phyloP scores from a whole-genome alignment of 148 eudicot genomes.

The Arctostaphylos glauca region DNA sequence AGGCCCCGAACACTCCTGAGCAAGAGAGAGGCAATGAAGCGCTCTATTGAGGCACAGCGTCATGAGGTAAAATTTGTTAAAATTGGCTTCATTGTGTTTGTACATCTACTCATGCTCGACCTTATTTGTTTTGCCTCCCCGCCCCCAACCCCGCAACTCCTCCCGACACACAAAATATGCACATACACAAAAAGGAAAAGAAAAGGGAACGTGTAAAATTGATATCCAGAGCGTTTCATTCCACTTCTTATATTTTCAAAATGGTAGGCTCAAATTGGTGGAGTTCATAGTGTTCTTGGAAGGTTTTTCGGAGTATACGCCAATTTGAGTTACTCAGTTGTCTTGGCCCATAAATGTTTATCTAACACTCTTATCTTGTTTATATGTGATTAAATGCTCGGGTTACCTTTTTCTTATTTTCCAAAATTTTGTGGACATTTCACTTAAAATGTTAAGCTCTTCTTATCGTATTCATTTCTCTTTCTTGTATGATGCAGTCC shows the following conservation, averaged over 20 bases:
- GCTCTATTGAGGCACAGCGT: constrained; percentile 77
- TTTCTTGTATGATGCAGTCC: constrained; percentile 62
- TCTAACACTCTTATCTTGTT: neutral
- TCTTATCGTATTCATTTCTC: constrained; percentile 2
- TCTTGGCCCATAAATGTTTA: neutral
- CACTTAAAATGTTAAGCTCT: neutral
- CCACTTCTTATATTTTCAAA: neutral
- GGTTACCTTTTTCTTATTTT: neutral
- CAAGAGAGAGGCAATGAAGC: constrained; percentile 86
- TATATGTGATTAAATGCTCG: neutral
- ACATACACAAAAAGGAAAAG: neutral
- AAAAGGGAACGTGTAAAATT: neutral
- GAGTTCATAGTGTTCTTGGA: neutral
- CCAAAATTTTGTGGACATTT: neutral
- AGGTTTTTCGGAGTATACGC: neutral
- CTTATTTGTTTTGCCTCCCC: neutral
- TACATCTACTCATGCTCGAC: neutral
- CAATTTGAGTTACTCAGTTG: neutral
- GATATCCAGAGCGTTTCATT: neutral
- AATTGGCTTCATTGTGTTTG: neutral
- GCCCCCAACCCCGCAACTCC: neutral
- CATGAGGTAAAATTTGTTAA: constrained; percentile 54
- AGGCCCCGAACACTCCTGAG: constrained; percentile 79
- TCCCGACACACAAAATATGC: neutral
- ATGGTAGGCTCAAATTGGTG: neutral